A percentile compares a stretch with the other conserved stretches of the same genome.
phyloP scores from a whole-genome alignment of 352 stramenopile genomes.

The Globisporangium nodosum region DNA sequence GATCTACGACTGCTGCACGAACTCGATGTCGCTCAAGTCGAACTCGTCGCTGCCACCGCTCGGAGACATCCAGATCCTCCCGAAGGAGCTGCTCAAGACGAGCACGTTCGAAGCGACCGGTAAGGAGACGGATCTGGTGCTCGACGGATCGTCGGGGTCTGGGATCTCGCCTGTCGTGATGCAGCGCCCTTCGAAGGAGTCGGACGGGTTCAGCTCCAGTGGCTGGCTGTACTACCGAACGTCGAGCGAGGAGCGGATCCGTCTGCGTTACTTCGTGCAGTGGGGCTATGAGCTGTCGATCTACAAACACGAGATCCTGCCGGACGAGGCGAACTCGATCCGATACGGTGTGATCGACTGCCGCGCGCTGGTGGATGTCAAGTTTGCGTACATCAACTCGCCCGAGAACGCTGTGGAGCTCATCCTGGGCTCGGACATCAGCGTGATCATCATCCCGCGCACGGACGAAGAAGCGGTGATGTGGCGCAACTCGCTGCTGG shows the following conservation, averaged over 20 bases:
- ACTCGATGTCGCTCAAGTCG: constrained; percentile 82
- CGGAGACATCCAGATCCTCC: constrained; percentile 73
- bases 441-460: constrained; percentile 76
- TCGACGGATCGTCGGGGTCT: constrained; percentile 6
- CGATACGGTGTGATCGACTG: constrained; percentile 86
- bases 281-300: constrained; percentile 87
- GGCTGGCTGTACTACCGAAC: constrained; percentile 86
- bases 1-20: constrained; percentile 86
- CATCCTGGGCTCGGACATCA: constrained; percentile 68
- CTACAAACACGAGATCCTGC: constrained; percentile 85
- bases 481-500: constrained; percentile 73
- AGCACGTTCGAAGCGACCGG: constrained; percentile 62
- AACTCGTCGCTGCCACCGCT: constrained; percentile 53
- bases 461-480: constrained; percentile 83
- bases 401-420: constrained; percentile 84
- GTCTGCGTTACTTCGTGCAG: constrained; percentile 83
- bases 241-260: constrained; percentile 74
- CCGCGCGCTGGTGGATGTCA: constrained; percentile 72
- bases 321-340: constrained; percentile 73
- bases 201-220: constrained; percentile 53
- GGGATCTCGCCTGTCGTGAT: constrained; percentile 15
- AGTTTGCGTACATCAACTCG: constrained; percentile 80
- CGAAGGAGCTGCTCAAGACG: constrained; percentile 81
- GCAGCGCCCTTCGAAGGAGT: constrained; percentile 4
- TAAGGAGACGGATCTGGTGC: constrained; percentile 32